Percentiles rank a stretch among this genome's conserved stretches.
Conservation (phyloP, 2,329 filamentous ascomycete genomes). For the Alternaria ventricosa region DNA sequence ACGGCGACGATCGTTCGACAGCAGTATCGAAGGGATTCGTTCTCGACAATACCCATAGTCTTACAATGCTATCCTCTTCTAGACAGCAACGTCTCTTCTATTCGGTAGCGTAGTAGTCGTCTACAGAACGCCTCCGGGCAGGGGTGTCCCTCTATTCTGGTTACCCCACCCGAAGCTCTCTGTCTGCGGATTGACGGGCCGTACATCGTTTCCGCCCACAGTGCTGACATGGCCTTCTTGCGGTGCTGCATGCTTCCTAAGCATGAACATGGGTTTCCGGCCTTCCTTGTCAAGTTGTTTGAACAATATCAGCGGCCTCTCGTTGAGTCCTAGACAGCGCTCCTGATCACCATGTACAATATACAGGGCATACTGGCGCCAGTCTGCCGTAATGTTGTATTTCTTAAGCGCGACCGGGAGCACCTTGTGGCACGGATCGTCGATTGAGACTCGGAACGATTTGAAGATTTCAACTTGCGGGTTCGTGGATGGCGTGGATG, state of each 20-base stretch:
- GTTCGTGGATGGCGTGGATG: slow-evolving; percentile 46
- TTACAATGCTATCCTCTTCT: slow-evolving; percentile 6
- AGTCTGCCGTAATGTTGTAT: slow-evolving; percentile 97
- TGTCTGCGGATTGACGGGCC: slow-evolving; percentile 27
- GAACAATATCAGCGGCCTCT: slow-evolving; percentile 93
- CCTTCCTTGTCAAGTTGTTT: slow-evolving; percentile 97
- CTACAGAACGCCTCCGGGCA: slow-evolving; percentile 34
- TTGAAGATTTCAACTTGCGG: slow-evolving; percentile 93
- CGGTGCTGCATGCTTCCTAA: slow-evolving; percentile 70
- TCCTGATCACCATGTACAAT: slow-evolving; percentile 99
- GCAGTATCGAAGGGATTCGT: neutral
- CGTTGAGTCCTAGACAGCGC: slow-evolving; percentile 86
- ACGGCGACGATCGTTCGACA: neutral
- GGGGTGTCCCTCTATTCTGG: slow-evolving; percentile 32
- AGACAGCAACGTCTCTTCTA: neutral
- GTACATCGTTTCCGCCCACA: slow-evolving; percentile 45
- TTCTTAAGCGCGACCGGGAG: slow-evolving; percentile 94
- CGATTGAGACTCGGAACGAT: slow-evolving; percentile 96
- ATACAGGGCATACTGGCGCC: slow-evolving; percentile 96
- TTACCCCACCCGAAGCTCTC: slow-evolving; percentile 33
- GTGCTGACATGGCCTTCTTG: slow-evolving; percentile 55
- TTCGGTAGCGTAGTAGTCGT: neutral
- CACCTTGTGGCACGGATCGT: slow-evolving; percentile 97
- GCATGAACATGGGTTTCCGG: slow-evolving; percentile 99
- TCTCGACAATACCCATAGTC: neutral